Percentiles rank a stretch among this genome's conserved stretches.
phyloP scores from a whole-genome alignment of 2,329 filamentous ascomycete genomes.

The Elsinoe australis region DNA sequence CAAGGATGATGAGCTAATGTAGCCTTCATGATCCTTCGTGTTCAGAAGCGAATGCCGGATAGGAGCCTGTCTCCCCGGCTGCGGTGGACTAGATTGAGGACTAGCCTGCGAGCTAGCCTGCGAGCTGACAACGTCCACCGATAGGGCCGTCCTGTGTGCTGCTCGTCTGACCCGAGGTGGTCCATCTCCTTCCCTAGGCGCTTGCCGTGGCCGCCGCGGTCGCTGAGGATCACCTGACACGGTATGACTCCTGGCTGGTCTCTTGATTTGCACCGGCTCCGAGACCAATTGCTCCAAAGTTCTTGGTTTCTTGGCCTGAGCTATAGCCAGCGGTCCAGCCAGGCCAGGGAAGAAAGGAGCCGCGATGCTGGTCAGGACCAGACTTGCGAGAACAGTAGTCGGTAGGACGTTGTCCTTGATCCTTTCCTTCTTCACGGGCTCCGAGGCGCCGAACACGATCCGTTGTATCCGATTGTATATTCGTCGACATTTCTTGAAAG shows the following conservation, averaged over 20 bases:
- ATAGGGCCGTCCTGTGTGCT: conserved; percentile 3
- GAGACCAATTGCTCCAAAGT: conserved; percentile 54
- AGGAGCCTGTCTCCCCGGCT: neutral
- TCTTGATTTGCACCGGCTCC: conserved; percentile 50
- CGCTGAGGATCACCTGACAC: conserved; percentile 44
- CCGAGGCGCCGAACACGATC: conserved; percentile 72
- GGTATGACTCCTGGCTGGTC: conserved; percentile 62
- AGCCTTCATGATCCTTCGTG: conserved; percentile 26
- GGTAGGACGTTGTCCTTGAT: conserved; percentile 76
- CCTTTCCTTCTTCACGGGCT: conserved; percentile 60
- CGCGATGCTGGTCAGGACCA: conserved; percentile 69
- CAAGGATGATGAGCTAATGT: conserved; percentile 29
- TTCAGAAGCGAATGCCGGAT: conserved; percentile 36
- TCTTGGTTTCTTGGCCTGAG: conserved; percentile 70
- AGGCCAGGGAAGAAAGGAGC: conserved; percentile 67
- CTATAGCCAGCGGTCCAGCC: conserved; percentile 72
- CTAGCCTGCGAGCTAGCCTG: neutral
- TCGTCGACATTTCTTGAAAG: conserved; percentile 73
- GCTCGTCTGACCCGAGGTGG: neutral
- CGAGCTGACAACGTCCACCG: conserved; percentile 12
- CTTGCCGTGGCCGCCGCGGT: conserved; percentile 37
- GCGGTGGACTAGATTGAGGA: neutral
- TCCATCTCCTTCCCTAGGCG: conserved; percentile 22
- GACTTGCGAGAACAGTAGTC: conserved; percentile 71
- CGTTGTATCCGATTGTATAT: conserved; percentile 85